Conservation (phyloP, 2,329 filamentous ascomycete genomes). For the Aspergillus sp. region DNA sequence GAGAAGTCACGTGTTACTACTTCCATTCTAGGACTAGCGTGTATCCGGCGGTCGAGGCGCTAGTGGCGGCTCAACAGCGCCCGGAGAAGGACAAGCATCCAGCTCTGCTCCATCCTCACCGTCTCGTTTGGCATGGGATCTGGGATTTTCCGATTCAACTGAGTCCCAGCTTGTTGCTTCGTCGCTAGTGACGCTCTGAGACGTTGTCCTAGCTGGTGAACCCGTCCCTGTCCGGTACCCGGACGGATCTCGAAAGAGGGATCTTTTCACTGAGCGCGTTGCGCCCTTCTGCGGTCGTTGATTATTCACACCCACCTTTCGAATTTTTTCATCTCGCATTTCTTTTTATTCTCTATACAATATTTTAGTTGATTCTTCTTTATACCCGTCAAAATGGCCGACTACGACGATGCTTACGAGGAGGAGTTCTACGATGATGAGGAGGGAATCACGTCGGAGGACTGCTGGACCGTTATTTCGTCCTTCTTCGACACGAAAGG, state of each 20-base stretch:
- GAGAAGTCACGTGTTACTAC: conserved; percentile 15
- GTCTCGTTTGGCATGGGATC: conserved; percentile 19
- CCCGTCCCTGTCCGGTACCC: not conserved
- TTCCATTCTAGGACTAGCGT: conserved; percentile 13
- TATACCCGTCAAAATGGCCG: conserved; percentile 41
- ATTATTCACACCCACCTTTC: conserved; percentile 1
- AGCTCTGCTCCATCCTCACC: conserved; percentile 15
- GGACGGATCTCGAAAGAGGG: conserved; percentile 3
- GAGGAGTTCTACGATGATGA: conserved; percentile 62
- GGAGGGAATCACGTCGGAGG: conserved; percentile 83
- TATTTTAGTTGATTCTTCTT: conserved; percentile 3
- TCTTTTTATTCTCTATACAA: not conserved
- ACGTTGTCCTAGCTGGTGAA: not conserved
- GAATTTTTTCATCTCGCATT: not conserved
- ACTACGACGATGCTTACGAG: conserved; percentile 60
- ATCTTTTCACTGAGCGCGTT: conserved; percentile 19
- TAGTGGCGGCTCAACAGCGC: conserved; percentile 26
- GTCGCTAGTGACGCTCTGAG: conserved; percentile 1
- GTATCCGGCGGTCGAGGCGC: conserved; percentile 16
- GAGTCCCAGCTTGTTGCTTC: conserved; percentile 17
- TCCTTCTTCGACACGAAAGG: conserved; percentile 96
- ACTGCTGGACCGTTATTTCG: conserved; percentile 97
- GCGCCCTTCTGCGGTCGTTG: conserved; percentile 19
- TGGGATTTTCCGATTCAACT: conserved; percentile 19
- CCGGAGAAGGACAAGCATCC: conserved; percentile 11